Percentiles rank a stretch among this genome's conserved stretches.
These are phyloP conservation scores for Colletotrichum eleusines DNA, from an alignment of 2,329 filamentous ascomycete species.

Conservation along the genomic window DNA sequence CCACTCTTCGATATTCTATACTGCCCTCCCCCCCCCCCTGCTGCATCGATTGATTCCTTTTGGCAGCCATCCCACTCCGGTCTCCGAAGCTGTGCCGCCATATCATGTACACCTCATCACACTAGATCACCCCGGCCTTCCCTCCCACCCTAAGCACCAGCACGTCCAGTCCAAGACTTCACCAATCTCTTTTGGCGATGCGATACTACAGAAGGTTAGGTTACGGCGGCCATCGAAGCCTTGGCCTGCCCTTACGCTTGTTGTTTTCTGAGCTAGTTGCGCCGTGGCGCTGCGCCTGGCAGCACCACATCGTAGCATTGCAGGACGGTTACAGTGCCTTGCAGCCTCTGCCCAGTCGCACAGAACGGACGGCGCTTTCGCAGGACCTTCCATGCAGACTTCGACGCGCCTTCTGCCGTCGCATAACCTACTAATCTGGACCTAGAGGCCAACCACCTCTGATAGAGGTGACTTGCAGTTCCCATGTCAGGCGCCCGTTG, in stretches of 20 bases:
- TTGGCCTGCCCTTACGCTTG: slow-evolving; percentile 20
- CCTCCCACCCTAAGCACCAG: background rate
- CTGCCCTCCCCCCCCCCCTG: background rate
- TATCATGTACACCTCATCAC: slow-evolving; percentile 5
- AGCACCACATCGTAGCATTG: slow-evolving; percentile 29
- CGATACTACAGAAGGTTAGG: slow-evolving; percentile 32
- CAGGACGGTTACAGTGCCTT: slow-evolving; percentile 24
- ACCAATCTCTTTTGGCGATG: background rate
- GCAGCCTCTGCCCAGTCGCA: slow-evolving; percentile 24
- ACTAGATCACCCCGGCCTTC: slow-evolving; percentile 1
- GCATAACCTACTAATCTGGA: slow-evolving; percentile 28
- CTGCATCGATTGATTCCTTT: background rate
- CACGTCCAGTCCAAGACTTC: background rate
- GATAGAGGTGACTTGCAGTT: too few species aligned
- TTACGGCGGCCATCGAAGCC: slow-evolving; percentile 10
- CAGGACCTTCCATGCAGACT: slow-evolving; percentile 39
- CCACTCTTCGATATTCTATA: background rate
- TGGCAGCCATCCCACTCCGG: background rate
- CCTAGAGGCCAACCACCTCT: background rate
- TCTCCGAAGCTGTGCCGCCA: background rate
- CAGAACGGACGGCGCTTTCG: slow-evolving; percentile 27
- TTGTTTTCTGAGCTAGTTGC: slow-evolving; percentile 12
- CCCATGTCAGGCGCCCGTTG: background rate
- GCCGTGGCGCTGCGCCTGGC: slow-evolving; percentile 25
- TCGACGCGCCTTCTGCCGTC: slow-evolving; percentile 40